Conservation (phyloP, 306 rosid genomes). For the Cucumis hystrix region DNA sequence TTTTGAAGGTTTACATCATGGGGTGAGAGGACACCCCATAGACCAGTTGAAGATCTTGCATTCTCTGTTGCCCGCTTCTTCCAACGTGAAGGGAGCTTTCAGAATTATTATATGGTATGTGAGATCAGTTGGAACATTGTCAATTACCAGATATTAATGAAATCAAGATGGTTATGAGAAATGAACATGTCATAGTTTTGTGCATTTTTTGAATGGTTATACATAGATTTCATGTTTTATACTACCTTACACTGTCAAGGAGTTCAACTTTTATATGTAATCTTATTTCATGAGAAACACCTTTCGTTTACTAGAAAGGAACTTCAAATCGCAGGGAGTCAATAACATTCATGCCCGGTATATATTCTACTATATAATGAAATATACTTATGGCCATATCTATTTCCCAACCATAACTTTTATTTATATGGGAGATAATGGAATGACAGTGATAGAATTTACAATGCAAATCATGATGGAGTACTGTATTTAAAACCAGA, state of each 20-base stretch:
- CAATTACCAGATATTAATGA: neutral
- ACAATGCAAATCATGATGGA: neutral
- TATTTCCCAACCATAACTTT: neutral
- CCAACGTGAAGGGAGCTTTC: conserved; percentile 95
- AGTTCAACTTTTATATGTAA: neutral
- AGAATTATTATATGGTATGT: conserved; percentile 88
- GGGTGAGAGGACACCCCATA: conserved; percentile 85
- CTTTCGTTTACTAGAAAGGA: neutral
- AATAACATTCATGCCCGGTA: neutral
- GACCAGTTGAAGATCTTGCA: conserved; percentile 96
- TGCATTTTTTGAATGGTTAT: neutral
- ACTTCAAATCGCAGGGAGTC: neutral
- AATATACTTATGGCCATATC: neutral
- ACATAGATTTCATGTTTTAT: neutral
- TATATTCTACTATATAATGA: neutral
- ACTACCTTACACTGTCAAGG: neutral
- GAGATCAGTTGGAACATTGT: conserved; percentile 1
- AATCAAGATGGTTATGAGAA: neutral
- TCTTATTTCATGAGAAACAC: neutral
- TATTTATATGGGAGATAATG: neutral
- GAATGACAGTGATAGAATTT: neutral
- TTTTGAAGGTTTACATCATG: conserved; percentile 65
- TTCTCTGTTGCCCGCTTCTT: conserved; percentile 94
- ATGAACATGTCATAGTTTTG: neutral
- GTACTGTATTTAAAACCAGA: neutral